Percentiles rank a stretch among this genome's conserved stretches.
phyloP scores from a whole-genome alignment of 495 filamentous ascomycete genomes.

The Gamarada debralockiae region DNA sequence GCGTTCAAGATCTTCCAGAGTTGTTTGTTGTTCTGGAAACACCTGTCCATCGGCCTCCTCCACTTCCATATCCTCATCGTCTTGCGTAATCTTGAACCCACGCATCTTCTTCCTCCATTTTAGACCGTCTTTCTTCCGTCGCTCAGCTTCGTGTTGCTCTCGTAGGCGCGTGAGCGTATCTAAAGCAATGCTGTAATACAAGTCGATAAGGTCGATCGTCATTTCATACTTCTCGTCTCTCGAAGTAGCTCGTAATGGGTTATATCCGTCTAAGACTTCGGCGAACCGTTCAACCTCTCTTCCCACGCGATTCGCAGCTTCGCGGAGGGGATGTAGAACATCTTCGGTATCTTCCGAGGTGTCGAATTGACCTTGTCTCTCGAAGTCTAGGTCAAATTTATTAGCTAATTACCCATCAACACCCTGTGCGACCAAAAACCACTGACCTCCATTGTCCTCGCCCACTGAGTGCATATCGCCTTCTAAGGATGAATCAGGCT shows the following conservation, averaged over 20 bases:
- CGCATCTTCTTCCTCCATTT: slow-evolving; percentile 19
- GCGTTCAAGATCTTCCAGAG: slow-evolving; percentile 37
- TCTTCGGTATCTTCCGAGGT: slow-evolving; percentile 23
- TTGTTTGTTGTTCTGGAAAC: slow-evolving; percentile 13
- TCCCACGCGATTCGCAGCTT: slow-evolving; percentile 29
- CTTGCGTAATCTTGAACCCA: slow-evolving; percentile 18
- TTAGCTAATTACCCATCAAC: background rate
- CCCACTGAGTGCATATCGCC: slow-evolving; percentile 16
- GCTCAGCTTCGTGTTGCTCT: slow-evolving; percentile 19
- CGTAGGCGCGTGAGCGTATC: slow-evolving; percentile 26
- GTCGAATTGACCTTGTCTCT: slow-evolving; percentile 11
- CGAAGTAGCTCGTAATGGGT: slow-evolving; percentile 19
- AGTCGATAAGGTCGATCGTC: slow-evolving; percentile 25
- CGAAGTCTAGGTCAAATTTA: slow-evolving; percentile 9
- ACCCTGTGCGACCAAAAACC: background rate
- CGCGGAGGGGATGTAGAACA: slow-evolving; percentile 27
- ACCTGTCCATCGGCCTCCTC: slow-evolving; percentile 21
- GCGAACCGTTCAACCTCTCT: slow-evolving; percentile 27
- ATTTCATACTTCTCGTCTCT: slow-evolving; percentile 23
- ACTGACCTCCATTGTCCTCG: slow-evolving; percentile 16
- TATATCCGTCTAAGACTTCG: slow-evolving; percentile 25
- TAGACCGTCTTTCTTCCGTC: slow-evolving; percentile 14
- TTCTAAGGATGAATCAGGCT: slow-evolving; percentile 23
- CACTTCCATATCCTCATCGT: slow-evolving; percentile 18
- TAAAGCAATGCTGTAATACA: slow-evolving; percentile 22